These are phyloP conservation scores for Tillandsia fasciculata DNA, from an alignment of 176 grass and related monocot genomes.

Conservation along the genomic window DNA sequence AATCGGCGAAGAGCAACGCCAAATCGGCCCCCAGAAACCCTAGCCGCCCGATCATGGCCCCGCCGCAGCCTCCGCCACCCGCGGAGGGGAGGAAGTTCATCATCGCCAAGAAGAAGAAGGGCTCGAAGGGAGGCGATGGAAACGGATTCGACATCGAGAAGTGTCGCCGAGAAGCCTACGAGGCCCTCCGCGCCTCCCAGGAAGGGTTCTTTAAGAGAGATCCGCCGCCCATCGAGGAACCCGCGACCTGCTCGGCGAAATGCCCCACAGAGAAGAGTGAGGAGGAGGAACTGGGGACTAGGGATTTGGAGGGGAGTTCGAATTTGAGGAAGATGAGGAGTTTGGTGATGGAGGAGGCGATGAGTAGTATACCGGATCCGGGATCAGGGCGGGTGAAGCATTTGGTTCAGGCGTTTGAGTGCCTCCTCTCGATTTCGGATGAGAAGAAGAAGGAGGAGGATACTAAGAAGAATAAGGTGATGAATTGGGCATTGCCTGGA, in stretches of 20 bases:
- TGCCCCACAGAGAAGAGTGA: slow-evolving; percentile 3
- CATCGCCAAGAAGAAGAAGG: slow-evolving; percentile 53
- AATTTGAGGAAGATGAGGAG: slow-evolving; percentile 54
- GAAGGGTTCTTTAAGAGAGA: slow-evolving; percentile 65
- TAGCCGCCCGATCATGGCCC: background rate
- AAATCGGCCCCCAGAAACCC: slow-evolving; percentile 20
- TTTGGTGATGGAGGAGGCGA: slow-evolving; percentile 48
- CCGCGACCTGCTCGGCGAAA: background rate
- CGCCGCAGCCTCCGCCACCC: slow-evolving; percentile 12
- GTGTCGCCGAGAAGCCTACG: slow-evolving; percentile 53
- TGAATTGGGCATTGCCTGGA: slow-evolving; percentile 63
- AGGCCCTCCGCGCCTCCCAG: slow-evolving; percentile 64
- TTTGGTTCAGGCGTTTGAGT: slow-evolving; percentile 82
- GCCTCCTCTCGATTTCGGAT: slow-evolving; percentile 57
- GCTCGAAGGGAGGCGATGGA: background rate
- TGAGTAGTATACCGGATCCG: slow-evolving; percentile 50
- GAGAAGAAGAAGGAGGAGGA: slow-evolving; percentile 26
- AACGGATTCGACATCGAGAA: slow-evolving; percentile 61
- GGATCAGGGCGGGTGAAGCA: slow-evolving; percentile 74
- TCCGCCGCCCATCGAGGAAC: background rate
- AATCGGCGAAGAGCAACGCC: slow-evolving; percentile 36
- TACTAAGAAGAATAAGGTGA: background rate
- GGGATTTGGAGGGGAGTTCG: slow-evolving; percentile 41
- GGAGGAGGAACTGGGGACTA: slow-evolving; percentile 5
- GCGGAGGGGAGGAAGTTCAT: slow-evolving; percentile 51